phyloP scores from a whole-genome alignment of 192 early-diverging fungal species.

The Coemansia sp. region DNA sequence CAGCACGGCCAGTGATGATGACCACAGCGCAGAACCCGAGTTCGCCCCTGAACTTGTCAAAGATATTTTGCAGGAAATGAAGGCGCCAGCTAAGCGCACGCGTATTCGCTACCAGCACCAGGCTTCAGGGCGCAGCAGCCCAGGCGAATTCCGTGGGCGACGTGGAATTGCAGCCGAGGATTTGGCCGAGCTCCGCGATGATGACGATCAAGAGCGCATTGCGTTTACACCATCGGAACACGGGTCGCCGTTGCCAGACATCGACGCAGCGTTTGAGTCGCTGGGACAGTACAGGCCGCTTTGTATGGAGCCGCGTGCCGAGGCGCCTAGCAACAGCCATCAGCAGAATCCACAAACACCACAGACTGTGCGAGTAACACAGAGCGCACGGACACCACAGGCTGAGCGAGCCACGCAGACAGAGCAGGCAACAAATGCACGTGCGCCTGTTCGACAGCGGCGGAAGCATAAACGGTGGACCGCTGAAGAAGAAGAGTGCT shows the following conservation, averaged over 20 bases:
- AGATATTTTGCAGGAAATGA: not conserved
- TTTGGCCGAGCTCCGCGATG: not conserved
- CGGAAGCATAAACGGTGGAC: conserved; percentile 28
- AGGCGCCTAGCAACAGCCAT: not conserved
- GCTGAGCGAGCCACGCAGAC: not conserved
- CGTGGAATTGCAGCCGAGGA: conserved; percentile 44
- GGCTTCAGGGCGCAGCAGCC: not conserved
- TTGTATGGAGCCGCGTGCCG: not conserved
- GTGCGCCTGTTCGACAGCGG: not conserved
- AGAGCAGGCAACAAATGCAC: not conserved
- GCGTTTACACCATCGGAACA: conserved; percentile 31
- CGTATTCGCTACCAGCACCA: not conserved
- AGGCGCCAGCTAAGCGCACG: not conserved
- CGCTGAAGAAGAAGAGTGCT: conserved; percentile 33
- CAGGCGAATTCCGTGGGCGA: conserved; percentile 29
- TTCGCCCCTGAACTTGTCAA: not conserved
- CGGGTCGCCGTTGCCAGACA: conserved; percentile 10
- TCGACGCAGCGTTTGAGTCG: not conserved
- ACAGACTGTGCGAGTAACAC: not conserved
- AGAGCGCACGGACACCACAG: not conserved
- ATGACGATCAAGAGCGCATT: conserved; percentile 3
- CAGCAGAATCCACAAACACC: not conserved
- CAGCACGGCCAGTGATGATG: not conserved
- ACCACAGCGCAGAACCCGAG: not conserved
- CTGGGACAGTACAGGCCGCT: conserved; percentile 43